A percentile compares a stretch with the other conserved stretches of the same genome.
phyloP scores from a whole-genome alignment of 2,329 filamentous ascomycete species.

The Xylariales sp. region DNA sequence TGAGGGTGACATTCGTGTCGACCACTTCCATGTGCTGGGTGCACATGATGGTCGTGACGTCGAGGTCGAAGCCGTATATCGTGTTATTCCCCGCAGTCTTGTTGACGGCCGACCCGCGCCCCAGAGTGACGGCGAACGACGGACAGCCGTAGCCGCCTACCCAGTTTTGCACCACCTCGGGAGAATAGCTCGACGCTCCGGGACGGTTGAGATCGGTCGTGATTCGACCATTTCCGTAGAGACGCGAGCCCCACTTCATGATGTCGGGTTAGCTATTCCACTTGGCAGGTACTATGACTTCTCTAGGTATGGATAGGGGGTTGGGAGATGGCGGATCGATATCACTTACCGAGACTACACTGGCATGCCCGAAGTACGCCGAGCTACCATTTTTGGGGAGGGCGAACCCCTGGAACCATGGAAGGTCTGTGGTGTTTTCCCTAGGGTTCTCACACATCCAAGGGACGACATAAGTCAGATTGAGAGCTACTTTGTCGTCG shows the following conservation, averaged over 20 bases:
- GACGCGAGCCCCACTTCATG: background rate
- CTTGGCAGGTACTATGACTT: background rate
- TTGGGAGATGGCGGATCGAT: background rate
- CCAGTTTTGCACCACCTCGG: conserved; percentile 22
- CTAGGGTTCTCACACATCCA: conserved; percentile 20
- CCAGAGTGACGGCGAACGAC: conserved; percentile 29
- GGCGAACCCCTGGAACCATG: conserved; percentile 30
- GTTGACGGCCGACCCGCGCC: conserved; percentile 23
- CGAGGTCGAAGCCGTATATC: conserved; percentile 30
- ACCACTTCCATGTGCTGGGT: conserved; percentile 23
- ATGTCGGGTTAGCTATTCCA: background rate
- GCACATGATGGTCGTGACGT: conserved; percentile 33
- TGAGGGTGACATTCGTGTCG: conserved; percentile 23
- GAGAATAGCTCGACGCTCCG: conserved; percentile 2
- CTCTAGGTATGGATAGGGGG: background rate
- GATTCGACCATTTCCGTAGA: conserved; percentile 19
- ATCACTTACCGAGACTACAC: conserved; percentile 23
- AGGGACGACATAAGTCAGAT: conserved; percentile 23
- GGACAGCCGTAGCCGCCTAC: conserved; percentile 34
- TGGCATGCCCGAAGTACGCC: conserved; percentile 32
- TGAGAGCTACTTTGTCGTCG: conserved; percentile 18
- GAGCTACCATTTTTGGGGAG: conserved; percentile 25
- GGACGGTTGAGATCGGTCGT: conserved; percentile 23
- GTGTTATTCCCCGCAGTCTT: conserved; percentile 11
- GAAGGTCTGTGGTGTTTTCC: conserved; percentile 11